These are phyloP conservation scores for Blastocystis hominis DNA, from an alignment of 352 stramenopile species.

Conservation along the genomic window DNA sequence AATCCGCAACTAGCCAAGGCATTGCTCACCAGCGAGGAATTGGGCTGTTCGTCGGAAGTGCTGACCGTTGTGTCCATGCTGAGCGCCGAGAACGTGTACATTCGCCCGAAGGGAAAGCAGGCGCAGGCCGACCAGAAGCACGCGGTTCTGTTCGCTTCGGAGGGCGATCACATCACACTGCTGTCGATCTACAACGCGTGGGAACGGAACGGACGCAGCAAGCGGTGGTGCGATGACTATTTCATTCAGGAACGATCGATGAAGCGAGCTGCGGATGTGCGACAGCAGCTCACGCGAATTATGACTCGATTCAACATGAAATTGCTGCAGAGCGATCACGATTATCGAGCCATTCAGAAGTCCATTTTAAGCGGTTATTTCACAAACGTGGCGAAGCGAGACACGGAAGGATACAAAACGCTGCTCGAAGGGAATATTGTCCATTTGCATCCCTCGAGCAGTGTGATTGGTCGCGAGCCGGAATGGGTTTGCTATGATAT, in stretches of 20 bases:
- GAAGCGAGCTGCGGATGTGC: conserved; percentile 87
- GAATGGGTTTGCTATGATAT: conserved; percentile 87
- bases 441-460: conserved; percentile 33
- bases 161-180: conserved; percentile 95
- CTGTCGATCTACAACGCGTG: conserved; percentile 93
- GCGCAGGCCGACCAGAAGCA: conserved; percentile 96
- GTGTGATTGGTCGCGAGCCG: conserved; percentile 32
- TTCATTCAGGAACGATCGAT: conserved; percentile 94
- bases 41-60: conserved; percentile 94
- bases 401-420: conserved; percentile 93
- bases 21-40: conserved; percentile 88
- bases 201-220: conserved; percentile 90
- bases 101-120: conserved; percentile 94
- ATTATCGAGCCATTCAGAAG: conserved; percentile 89
- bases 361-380: conserved; percentile 97
- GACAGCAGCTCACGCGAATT: conserved; percentile 95
- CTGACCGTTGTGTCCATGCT: conserved; percentile 96
- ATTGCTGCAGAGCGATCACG: conserved; percentile 56
- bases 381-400: conserved; percentile 95
- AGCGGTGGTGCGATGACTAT: conserved; percentile 98
- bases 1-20: conserved; percentile 97
- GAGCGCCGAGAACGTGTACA: conserved; percentile 95
- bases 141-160: conserved; percentile 92
- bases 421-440: conserved; percentile 94
- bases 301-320: conserved; percentile 70